Conservation (phyloP, 179 eudicot species). For the Carnegiea gigantea region DNA sequence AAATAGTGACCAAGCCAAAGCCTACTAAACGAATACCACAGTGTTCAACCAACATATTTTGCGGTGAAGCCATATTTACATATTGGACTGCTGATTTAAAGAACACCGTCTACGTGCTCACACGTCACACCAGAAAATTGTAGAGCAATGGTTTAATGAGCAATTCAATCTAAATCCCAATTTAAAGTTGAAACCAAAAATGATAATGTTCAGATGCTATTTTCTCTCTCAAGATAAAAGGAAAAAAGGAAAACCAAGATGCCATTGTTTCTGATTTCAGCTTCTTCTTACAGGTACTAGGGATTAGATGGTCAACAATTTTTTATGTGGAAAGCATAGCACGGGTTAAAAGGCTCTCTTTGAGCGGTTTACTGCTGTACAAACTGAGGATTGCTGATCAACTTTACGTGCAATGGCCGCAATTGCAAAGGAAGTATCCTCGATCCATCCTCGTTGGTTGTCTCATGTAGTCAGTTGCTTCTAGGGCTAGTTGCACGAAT, state of each 20-base stretch:
- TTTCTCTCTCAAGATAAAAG: neutral
- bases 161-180: neutral
- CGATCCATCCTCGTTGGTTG: slow-evolving; percentile 78
- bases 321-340: slow-evolving; percentile 96
- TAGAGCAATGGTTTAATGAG: neutral
- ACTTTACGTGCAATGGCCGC: slow-evolving; percentile 93
- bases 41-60: neutral
- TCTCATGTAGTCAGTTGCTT: slow-evolving; percentile 54
- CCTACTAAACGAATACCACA: neutral
- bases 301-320: slow-evolving; percentile 82
- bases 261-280: neutral
- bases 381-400: slow-evolving; percentile 76
- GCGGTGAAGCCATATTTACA: neutral
- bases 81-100: neutral
- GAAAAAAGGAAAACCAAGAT: neutral
- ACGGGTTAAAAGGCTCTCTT: slow-evolving; percentile 72
- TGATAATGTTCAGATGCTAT: too few relatives aligned
- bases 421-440: slow-evolving; percentile 67
- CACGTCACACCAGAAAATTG: neutral
- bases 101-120: neutral
- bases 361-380: slow-evolving; percentile 86
- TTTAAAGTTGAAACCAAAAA: neutral
- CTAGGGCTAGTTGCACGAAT: neutral
- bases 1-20: neutral
- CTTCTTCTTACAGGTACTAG: slow-evolving; percentile 53